Percentiles rank a stretch among this genome's conserved stretches.
Evolutionary conservation across 2,329 filamentous ascomycete species (phyloP).

Genomic region (Colletotrichum chlorophyti): DNA sequence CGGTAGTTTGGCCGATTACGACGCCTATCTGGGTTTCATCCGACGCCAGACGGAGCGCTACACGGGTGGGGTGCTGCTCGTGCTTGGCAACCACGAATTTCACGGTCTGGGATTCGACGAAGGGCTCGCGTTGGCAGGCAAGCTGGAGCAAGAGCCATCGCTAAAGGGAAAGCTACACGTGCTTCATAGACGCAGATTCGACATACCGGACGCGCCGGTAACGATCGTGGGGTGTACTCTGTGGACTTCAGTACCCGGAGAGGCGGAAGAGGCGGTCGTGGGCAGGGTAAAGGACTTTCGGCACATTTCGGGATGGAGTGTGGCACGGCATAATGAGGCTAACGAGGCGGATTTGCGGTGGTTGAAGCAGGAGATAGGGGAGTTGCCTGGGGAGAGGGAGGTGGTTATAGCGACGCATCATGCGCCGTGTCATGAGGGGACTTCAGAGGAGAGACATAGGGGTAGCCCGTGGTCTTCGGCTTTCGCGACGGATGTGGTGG

Average conservation of each 20-base stretch:
- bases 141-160: constrained; percentile 44
- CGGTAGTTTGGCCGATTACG: constrained; percentile 54
- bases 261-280: constrained; percentile 45
- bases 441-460: constrained; percentile 55
- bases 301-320: constrained; percentile 58
- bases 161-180: constrained; percentile 48
- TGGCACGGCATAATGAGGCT: constrained; percentile 53
- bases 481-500: constrained; percentile 57
- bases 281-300: constrained; percentile 59
- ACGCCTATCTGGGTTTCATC: constrained; percentile 52
- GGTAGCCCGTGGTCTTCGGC: constrained; percentile 54
- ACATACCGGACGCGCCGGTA: constrained; percentile 47
- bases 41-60: constrained; percentile 47
- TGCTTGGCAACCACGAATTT: constrained; percentile 63
- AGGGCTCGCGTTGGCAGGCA: constrained; percentile 44
- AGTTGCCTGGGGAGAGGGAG: constrained; percentile 24
- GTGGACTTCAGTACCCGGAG: constrained; percentile 56
- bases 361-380: constrained; percentile 40
- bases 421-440: constrained; percentile 56
- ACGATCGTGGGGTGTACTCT: constrained; percentile 64
- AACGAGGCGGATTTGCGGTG: constrained; percentile 57
- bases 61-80: constrained; percentile 49
- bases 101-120: constrained; percentile 49
- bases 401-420: constrained; percentile 64
- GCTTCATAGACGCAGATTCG: constrained; percentile 49